Evolutionary conservation across 2,329 filamentous ascomycete genomes (phyloP), one percentile per base, ranked within the genome.

Genomic region (Cordyceps farinosa): DNA sequence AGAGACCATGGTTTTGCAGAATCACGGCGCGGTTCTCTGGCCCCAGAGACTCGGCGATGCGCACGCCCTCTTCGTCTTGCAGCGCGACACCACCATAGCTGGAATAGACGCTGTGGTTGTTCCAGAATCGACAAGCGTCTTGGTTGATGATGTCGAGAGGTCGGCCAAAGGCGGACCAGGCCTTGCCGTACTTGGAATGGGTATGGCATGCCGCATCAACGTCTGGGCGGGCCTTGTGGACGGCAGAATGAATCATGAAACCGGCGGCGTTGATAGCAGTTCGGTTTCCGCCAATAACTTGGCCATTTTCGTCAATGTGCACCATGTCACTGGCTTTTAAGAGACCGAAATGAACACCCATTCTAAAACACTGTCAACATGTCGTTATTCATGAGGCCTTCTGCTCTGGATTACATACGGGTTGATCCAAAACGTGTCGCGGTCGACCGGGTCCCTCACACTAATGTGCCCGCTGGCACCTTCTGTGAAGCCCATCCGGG

Each of bases 141-240:
- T 86, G 88, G 59, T 84, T 89, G 61, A 91, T 77, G 87, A 91
- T 91, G 65, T 90, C 88, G 22, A 91, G 77, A 2, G 83, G 84
- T 32, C 77, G 79, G 1, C 80, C 87, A 70, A 91, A 91, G 1
- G 80, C 79, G 59, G 82, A 84, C 87, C 87, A 91, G 1, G 88
- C 88, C 52, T 88, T 85, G 0, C 89, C 89, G 15, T 83, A 80
- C 45, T 79, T 80, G n/a, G 83, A 84, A 72, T 91, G 89, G 3
- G 85, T 84, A 70, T 92, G 89, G 73, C 87, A 90, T 36, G 88
- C 84, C 22, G 89, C 87, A 68, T 86, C 79, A 42, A 88, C 84
- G 70, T 90, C 82, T 4, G 83, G 83, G 38, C 88, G 78, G 5
- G 86, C 86, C 74, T 86, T 87, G 76, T 90, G 84, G 11, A 91